Percentiles rank a stretch among this genome's conserved stretches.
These are phyloP conservation scores for Wilcoxina mikolae DNA, from an alignment of 495 filamentous ascomycete genomes.

Conservation along the genomic window DNA sequence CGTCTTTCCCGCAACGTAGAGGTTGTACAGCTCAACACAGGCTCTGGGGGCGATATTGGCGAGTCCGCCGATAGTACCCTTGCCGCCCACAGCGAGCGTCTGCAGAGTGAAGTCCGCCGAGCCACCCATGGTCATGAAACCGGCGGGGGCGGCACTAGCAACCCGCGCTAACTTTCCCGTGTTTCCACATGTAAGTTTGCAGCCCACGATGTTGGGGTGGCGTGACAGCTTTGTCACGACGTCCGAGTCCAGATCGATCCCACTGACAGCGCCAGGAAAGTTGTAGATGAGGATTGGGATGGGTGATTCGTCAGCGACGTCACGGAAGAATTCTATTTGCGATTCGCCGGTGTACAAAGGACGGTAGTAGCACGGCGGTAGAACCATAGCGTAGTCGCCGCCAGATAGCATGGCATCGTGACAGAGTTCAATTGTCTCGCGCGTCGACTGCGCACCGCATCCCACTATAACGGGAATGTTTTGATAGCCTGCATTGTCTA, in stretches of 20 bases:
- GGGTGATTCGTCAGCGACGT: constrained; percentile 66
- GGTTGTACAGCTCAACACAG: constrained; percentile 54
- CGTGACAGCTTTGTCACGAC: constrained; percentile 55
- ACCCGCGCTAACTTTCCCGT: constrained; percentile 81
- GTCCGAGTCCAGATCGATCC: constrained; percentile 72
- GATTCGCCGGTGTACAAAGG: constrained; percentile 42
- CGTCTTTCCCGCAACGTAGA: constrained; percentile 55
- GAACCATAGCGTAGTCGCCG: constrained; percentile 69
- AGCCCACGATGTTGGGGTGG: constrained; percentile 78
- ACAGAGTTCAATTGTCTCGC: constrained; percentile 70
- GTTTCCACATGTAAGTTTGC: constrained; percentile 88
- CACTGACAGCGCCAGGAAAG: constrained; percentile 67
- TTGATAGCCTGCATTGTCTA: constrained; percentile 52
- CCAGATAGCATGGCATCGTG: constrained; percentile 58
- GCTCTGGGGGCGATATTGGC: constrained; percentile 72
- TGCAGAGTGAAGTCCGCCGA: constrained; percentile 81
- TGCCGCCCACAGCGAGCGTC: constrained; percentile 68
- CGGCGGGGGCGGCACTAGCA: constrained; percentile 42
- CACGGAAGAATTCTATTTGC: constrained; percentile 57
- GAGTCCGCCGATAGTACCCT: constrained; percentile 69
- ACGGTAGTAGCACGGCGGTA: constrained; percentile 78
- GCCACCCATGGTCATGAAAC: constrained; percentile 51
- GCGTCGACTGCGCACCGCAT: constrained; percentile 68
- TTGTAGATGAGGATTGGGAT: constrained; percentile 89
- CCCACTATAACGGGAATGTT: constrained; percentile 70